Conservation (phyloP, 1,139 yeast species). For the Hansenula lynferdii region DNA sequence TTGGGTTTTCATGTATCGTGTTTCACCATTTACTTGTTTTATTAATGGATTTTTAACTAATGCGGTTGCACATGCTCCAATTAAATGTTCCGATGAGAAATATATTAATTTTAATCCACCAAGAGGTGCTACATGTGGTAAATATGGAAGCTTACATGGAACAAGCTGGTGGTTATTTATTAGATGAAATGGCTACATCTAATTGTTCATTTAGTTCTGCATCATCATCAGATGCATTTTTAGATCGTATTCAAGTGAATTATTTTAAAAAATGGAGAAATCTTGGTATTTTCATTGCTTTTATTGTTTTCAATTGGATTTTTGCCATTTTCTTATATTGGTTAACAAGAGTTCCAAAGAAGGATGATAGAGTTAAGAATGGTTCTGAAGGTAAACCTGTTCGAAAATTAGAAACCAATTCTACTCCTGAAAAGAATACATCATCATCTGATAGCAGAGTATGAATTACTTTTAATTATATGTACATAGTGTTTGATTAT, state of each 20-base stretch:
- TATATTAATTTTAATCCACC: conserved; percentile 42
- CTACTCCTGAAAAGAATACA: not conserved
- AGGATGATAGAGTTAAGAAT: conserved; percentile 18
- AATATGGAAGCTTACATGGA: conserved; percentile 42
- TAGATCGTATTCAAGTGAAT: conserved; percentile 36
- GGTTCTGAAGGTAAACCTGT: not conserved
- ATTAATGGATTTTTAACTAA: conserved; percentile 47
- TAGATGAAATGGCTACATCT: conserved; percentile 37
- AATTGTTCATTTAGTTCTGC: conserved; percentile 49
- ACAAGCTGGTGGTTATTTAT: conserved; percentile 53
- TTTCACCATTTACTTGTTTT: conserved; percentile 60
- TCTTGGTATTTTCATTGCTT: conserved; percentile 41
- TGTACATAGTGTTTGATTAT: no score
- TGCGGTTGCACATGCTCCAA: conserved; percentile 48
- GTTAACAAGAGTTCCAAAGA: conserved; percentile 71
- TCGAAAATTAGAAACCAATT: not conserved
- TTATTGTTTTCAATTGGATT: conserved; percentile 47
- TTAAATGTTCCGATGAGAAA: conserved; percentile 45
- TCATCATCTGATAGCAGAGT: not conserved
- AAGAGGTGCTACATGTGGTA: conserved; percentile 45
- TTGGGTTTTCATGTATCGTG: conserved; percentile 62
- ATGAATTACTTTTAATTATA: no score
- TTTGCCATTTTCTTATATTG: conserved; percentile 59
- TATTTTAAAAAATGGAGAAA: conserved; percentile 61
- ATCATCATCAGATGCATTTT: conserved; percentile 44